These are phyloP conservation scores for Tricholoma hemisulphureum DNA, from an alignment of 768 basidiomycete species.

Conservation along the genomic window DNA sequence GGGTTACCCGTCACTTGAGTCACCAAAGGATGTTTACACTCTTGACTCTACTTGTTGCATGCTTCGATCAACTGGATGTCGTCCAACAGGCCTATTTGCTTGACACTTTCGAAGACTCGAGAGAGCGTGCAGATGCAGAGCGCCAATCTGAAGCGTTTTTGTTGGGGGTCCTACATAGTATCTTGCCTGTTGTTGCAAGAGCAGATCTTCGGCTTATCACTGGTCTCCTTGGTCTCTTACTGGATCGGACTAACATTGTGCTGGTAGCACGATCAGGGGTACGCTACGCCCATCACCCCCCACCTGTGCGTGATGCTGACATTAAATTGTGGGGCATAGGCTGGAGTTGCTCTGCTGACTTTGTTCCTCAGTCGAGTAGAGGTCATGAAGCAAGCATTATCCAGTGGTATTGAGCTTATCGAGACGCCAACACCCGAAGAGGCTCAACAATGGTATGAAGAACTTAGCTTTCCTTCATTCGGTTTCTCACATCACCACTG, in stretches of 20 bases:
- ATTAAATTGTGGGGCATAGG: conserved; percentile 43
- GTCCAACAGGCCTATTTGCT: conserved; percentile 73
- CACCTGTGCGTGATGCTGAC: not conserved
- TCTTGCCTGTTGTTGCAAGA: conserved; percentile 77
- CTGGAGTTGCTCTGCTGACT: conserved; percentile 88
- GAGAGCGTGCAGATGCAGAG: conserved; percentile 69
- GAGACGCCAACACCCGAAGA: conserved; percentile 71
- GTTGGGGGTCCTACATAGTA: conserved; percentile 80
- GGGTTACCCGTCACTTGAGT: conserved; percentile 81
- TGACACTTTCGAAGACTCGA: conserved; percentile 62
- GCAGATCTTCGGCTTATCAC: conserved; percentile 80
- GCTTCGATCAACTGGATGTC: conserved; percentile 92
- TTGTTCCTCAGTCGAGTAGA: conserved; percentile 92
- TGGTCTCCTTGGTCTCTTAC: conserved; percentile 79
- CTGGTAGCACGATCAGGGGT: conserved; percentile 80
- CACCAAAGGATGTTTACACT: conserved; percentile 80
- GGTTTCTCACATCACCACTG: conserved; percentile 2
- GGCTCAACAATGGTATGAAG: conserved; percentile 63
- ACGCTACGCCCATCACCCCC: conserved; percentile 25
- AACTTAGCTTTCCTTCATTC: not conserved
- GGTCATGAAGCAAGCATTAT: conserved; percentile 75
- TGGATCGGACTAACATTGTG: conserved; percentile 76
- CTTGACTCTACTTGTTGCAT: conserved; percentile 88
- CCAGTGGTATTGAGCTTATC: conserved; percentile 47
- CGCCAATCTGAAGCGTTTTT: conserved; percentile 90